Evolutionary conservation across 2,329 filamentous ascomycete species (phyloP).

Genomic region (Trichoderma sp.): DNA sequence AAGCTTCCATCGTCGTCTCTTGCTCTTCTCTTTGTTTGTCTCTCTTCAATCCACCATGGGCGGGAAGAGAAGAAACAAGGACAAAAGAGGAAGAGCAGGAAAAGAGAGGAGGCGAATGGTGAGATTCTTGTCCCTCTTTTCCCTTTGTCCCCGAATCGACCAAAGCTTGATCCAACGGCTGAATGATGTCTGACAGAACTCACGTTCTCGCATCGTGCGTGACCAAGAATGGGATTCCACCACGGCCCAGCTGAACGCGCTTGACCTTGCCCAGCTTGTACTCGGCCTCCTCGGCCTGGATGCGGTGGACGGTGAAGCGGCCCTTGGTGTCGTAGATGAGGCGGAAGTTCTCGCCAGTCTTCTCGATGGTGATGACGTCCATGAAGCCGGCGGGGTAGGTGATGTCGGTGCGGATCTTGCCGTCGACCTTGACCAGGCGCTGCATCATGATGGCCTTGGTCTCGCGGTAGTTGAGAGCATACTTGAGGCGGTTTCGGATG

Average conservation of each 20-base stretch:
- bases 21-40: not conserved
- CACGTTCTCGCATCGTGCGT: conserved; percentile 99
- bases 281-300: conserved; percentile 96
- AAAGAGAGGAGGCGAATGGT: conserved; percentile 10
- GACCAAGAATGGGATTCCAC: conserved; percentile 99
- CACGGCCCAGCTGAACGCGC: conserved; percentile 98
- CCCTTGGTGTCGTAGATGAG: conserved; percentile 99
- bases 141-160: conserved; percentile 53
- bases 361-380: conserved; percentile 99
- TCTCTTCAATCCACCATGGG: too few relatives aligned
- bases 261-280: conserved; percentile 99
- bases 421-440: conserved; percentile 99
- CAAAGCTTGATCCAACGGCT: conserved; percentile 99
- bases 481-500: conserved; percentile 96
- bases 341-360: conserved; percentile 99
- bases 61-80: not conserved
- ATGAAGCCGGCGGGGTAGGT: conserved; percentile 99
- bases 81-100: not conserved
- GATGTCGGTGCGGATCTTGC: conserved; percentile 98
- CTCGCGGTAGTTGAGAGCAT: conserved; percentile 98
- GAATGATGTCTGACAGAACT: conserved; percentile 98
- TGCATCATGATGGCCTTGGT: conserved; percentile 98
- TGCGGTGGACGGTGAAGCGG: conserved; percentile 99
- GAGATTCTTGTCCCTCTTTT: conserved; percentile 31
- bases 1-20: conserved; percentile 40